Evolutionary conservation across 495 filamentous ascomycete genomes (phyloP).

Genomic region (Xylaria castorea): DNA sequence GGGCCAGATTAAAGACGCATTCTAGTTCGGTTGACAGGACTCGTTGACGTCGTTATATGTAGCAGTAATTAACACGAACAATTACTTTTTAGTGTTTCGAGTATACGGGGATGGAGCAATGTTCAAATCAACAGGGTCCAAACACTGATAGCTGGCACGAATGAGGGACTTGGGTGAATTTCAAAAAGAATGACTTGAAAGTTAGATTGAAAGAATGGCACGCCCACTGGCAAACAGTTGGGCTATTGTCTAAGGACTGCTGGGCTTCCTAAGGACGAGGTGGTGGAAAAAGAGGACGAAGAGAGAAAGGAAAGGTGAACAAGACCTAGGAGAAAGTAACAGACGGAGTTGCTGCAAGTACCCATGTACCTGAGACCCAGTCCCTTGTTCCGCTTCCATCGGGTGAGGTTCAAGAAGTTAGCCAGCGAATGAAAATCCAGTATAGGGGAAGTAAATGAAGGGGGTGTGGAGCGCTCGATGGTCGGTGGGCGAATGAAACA

Average conservation of each 20-base stretch:
- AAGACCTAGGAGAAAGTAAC: slow-evolving; percentile 39
- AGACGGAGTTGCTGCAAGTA: slow-evolving; percentile 11
- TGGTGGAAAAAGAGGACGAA: slow-evolving; percentile 43
- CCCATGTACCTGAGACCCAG: slow-evolving; percentile 11
- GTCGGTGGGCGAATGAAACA: slow-evolving; percentile 27
- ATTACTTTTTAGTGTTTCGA: slow-evolving; percentile 21
- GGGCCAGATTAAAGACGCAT: neutral
- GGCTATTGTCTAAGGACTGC: slow-evolving; percentile 42
- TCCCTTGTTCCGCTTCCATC: slow-evolving; percentile 27
- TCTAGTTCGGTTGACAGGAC: neutral
- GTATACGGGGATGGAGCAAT: slow-evolving; percentile 3
- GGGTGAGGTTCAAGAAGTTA: slow-evolving; percentile 21
- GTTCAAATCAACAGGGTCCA: slow-evolving; percentile 19
- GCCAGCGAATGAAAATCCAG: slow-evolving; percentile 39
- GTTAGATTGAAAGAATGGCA: slow-evolving; percentile 53
- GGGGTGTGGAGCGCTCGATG: slow-evolving; percentile 37
- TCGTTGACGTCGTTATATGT: slow-evolving; percentile 29
- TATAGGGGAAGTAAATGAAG: slow-evolving; percentile 45
- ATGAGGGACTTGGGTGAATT: slow-evolving; percentile 38
- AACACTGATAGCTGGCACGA: slow-evolving; percentile 27
- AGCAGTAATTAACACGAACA: slow-evolving; percentile 28
- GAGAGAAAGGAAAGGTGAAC: slow-evolving; percentile 44
- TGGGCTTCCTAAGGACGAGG: slow-evolving; percentile 29
- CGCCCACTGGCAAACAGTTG: slow-evolving; percentile 55
- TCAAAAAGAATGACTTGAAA: slow-evolving; percentile 44